Evolutionary conservation across 768 basidiomycete species (phyloP).

Genomic region (Strobilomyces echinocephalus): DNA sequence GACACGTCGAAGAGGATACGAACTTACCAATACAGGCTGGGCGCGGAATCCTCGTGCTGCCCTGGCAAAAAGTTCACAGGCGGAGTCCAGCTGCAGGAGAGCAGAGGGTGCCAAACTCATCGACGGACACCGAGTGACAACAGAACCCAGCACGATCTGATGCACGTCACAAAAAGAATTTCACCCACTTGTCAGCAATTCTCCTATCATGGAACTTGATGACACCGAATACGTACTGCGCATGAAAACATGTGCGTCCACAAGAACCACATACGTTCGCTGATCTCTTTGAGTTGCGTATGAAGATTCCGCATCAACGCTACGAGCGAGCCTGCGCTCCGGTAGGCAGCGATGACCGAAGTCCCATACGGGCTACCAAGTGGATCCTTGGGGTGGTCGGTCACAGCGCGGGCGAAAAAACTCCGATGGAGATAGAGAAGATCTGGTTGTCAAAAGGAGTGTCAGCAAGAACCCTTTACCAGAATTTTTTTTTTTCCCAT

Average conservation of each 20-base stretch:
- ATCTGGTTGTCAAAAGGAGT: slow-evolving; percentile 38
- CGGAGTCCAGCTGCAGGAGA: slow-evolving; percentile 67
- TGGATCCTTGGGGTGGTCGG: slow-evolving; percentile 70
- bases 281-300: slow-evolving; percentile 57
- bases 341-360: slow-evolving; percentile 69
- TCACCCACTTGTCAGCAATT: slow-evolving; percentile 11
- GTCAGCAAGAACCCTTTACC: slow-evolving; percentile 13
- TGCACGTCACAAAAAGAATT: slow-evolving; percentile 6
- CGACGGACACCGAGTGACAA: slow-evolving; percentile 73
- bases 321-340: slow-evolving; percentile 66
- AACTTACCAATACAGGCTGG: slow-evolving; percentile 55
- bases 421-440: slow-evolving; percentile 67
- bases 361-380: slow-evolving; percentile 68
- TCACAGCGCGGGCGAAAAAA: slow-evolving; percentile 70
- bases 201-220: slow-evolving; percentile 9
- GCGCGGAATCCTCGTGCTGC: slow-evolving; percentile 63
- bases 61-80: slow-evolving; percentile 69
- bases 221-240: slow-evolving; percentile 41
- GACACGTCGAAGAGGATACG: neutral
- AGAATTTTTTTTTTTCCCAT: neutral
- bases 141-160: slow-evolving; percentile 65
- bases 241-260: slow-evolving; percentile 53
- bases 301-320: slow-evolving; percentile 67
- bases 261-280: slow-evolving; percentile 59
- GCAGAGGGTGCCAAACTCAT: slow-evolving; percentile 76